Evolutionary conservation across 2,329 filamentous ascomycete genomes (phyloP).

Genomic region (Stachybotrys chlorohalonatus): DNA sequence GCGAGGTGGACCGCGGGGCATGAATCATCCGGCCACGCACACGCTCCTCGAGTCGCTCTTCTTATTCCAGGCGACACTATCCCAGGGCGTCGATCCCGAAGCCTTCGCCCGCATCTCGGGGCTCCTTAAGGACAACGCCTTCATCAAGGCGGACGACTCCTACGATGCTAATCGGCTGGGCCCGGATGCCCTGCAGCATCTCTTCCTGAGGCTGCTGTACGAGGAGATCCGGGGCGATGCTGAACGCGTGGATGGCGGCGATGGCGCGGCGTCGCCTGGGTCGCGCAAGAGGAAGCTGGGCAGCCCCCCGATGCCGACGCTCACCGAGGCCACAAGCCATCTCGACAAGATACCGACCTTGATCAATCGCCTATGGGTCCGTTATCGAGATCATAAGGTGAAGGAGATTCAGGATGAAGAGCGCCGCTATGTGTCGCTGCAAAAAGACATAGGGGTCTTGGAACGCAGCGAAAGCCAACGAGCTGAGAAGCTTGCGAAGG

Average conservation of each 20-base stretch:
- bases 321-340: slow-evolving; percentile 59
- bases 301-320: slow-evolving; percentile 51
- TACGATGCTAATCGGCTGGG: slow-evolving; percentile 69
- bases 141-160: slow-evolving; percentile 59
- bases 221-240: slow-evolving; percentile 57
- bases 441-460: slow-evolving; percentile 59
- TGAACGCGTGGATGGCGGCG: slow-evolving; percentile 22
- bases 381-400: slow-evolving; percentile 64
- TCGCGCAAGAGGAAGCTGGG: slow-evolving; percentile 69
- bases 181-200: slow-evolving; percentile 67
- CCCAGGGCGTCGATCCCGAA: slow-evolving; percentile 53
- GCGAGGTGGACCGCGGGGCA: slow-evolving; percentile 46
- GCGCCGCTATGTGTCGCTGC: slow-evolving; percentile 51
- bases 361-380: slow-evolving; percentile 63
- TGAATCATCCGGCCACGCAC: slow-evolving; percentile 55
- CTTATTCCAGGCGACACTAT: slow-evolving; percentile 70
- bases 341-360: slow-evolving; percentile 60
- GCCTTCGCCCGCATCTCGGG: slow-evolving; percentile 67
- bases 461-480: slow-evolving; percentile 39
- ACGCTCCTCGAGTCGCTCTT: slow-evolving; percentile 80
- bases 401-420: slow-evolving; percentile 68
- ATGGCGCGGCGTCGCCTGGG: slow-evolving; percentile 41
- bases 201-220: slow-evolving; percentile 68
- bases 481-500: slow-evolving; percentile 24
- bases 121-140: slow-evolving; percentile 61